Base-by-base conservation (phyloP, 345 rosid genomes). In the Lenwebbia sp. region DNA sequence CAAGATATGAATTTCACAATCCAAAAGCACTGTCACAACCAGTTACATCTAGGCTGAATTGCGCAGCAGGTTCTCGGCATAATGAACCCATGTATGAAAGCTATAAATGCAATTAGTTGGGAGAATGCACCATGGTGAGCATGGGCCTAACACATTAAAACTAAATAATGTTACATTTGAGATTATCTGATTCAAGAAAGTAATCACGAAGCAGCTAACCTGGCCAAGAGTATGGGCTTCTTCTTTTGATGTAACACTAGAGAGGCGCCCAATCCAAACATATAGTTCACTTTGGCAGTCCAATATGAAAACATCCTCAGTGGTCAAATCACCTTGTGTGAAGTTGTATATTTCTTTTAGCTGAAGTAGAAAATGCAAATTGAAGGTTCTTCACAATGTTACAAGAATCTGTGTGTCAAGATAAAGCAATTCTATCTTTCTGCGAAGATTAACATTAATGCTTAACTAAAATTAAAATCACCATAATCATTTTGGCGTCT, bases 241-340 rank as follows among this genome's bases (percentile, higher is more conserved):
- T 65, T 91, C 91, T 86, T 91, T 93, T 26, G 91, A 92, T 86
- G 91, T 91, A 78, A 89, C 82, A 51, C 86, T 82, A 60, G 96
- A 93, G 85, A 93, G 93, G 83, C 87, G 83, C 90, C 98, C 98
- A 85, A 93, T 86, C 98, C 98, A 94, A 33, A 94, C 91, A 89
- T 90, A 89, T 84, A 96, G 76, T 91, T 96, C 99, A 52, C 76
- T 88, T 26, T 91, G 92, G 92, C 95, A 93, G 88, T 94, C 90
- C 52, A 96, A 91, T 50, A 94, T 84, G 51, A 95, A 83, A 65
- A 96, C 92, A 90, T 95, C 99, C 90, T 96, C 99, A 26, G 99
- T 95, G 41, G 95, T 93, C 86, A 96, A 91, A 91, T 96, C 98
- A 88, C 94, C 98, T 91, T 95, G 99, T n/a, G 93, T 90, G 88